Evolutionary conservation across 2,329 filamentous ascomycete genomes (phyloP).

Genomic region (Talaromyces islandicus): DNA sequence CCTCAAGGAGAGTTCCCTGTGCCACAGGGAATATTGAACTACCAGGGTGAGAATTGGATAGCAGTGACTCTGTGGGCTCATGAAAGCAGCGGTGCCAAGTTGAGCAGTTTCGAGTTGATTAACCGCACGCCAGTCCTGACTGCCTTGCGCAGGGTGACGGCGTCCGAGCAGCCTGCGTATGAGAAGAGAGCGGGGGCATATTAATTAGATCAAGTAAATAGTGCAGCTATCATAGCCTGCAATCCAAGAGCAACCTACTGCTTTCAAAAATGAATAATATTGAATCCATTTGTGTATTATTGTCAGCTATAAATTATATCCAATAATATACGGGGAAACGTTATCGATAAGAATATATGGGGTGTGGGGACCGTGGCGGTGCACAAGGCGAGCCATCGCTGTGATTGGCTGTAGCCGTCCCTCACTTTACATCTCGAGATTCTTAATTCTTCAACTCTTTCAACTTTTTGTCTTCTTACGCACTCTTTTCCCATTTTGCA

Average conservation of each 20-base stretch:
- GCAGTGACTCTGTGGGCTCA: constrained; percentile 65
- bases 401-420: not conserved
- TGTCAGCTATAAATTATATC: too few relatives aligned
- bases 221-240: not conserved
- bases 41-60: constrained; percentile 63
- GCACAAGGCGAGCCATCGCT: not conserved
- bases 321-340: not conserved
- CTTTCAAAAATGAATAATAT: not conserved
- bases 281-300: not conserved
- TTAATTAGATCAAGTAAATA: constrained; percentile 21
- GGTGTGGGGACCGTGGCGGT: not conserved
- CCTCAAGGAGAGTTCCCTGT: constrained; percentile 68
- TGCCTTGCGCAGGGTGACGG: constrained; percentile 40
- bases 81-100: constrained; percentile 50
- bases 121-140: constrained; percentile 48
- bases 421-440: not conserved
- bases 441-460: not conserved
- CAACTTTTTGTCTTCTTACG: not conserved
- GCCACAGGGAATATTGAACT: constrained; percentile 66
- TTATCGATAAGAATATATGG: not conserved
- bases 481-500: not conserved
- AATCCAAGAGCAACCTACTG: not conserved
- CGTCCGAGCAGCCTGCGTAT: constrained; percentile 45
- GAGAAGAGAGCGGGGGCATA: constrained; percentile 46
- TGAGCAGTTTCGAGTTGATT: constrained; percentile 50